Base-by-base conservation (phyloP, 2,329 filamentous ascomycete species). In the Ophiostoma populinum region DNA sequence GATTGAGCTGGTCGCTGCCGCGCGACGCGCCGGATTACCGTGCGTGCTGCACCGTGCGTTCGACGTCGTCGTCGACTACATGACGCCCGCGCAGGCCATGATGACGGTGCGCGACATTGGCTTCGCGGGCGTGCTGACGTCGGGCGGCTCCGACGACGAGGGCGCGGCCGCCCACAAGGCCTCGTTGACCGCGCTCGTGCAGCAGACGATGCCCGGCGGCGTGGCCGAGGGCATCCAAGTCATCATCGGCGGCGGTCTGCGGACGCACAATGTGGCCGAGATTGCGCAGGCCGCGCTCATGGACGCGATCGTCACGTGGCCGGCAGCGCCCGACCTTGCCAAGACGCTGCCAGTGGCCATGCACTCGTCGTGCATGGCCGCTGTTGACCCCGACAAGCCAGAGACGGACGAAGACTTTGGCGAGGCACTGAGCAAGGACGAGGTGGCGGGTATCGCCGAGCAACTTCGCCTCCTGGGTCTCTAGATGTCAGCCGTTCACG, bases 1-100 rank as follows among this genome's bases (percentile, higher is more conserved):
- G 45, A 35, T 22, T 3, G 42, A 43, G 34, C 57, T 73, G 4
- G 51, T 67, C 1, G 26, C 44, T 3, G 47, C 54, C 11, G 61
- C 65, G n/a, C n/a, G n/a, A n/a, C n/a, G n/a, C 0, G 45, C 41
- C 6, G 63, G 61, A 2, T 56, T 57, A 21, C 49, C 48, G 12
- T 62, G 61, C 42, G 57, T 67, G n/a, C 65, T 72, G 41, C 67
- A 70, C 48, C 60, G 68, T 12, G 68, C 68, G 2, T 68, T 69
- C 39, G 68, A 73, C 45, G 52, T 56, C 13, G 50, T 69, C 9
- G 44, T 64, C 39, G 37, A 11, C 17, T 11, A 11, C 7, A 6
- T 29, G 7, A 41, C 45, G 30, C 33, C 37, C 7, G 44, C 43
- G 0, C 43, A 38, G 2, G 51, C 51, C 2, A 46, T 69, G 19